Base-by-base conservation (phyloP, 202 grass and related monocot genomes). In the Brachypodium distachyon region DNA sequence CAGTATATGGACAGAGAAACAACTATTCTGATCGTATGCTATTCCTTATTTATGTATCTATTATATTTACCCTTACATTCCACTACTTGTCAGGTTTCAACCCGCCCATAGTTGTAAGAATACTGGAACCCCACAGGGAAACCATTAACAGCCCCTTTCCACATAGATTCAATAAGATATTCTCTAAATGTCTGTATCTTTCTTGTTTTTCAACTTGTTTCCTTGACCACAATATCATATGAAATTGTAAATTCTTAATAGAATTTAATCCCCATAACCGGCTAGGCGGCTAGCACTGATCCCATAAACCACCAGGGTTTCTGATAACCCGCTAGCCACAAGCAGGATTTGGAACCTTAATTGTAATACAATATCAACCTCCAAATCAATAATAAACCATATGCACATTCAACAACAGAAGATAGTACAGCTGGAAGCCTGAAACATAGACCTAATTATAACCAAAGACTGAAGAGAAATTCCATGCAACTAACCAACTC, bases 401-500 rank as follows among this genome's bases (percentile, higher is more conserved):
- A 66, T 72, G 42, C 19, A 33, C 4, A 79, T 70, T 38, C 39
- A 21, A 78, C 27, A 84, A 86, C 13, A 56, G 57, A 72, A 77
- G 25, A 6, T 49, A 28, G 38, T 29, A 28, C 17, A 74, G 33
- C 16, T 77, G 9, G 33, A 64, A 70, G 38, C n/a, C n/a, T n/a
- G n/a, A n/a, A 61, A 84, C 19, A 63, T 61, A 75, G 16, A 46
- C 14, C 12, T 55, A 63, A 84, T 69, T 62, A 49, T 70, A 71
- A 78, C 4, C 6, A 51, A 69, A 56, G 73, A 77, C 23, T 39
- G 43, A 85, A 12, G 36, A 61, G 44, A 74, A 46, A 22, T 54
- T 26, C 41, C 42, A 81, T 66, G 42, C 21, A 77, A 90, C 77
- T 85, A 68, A 97, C 95, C 95, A 97, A 46, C 83, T 97, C 95